These are phyloP conservation scores for Neohortaea acidophila DNA, from an alignment of 495 filamentous ascomycete genomes.

Conservation along the genomic window DNA sequence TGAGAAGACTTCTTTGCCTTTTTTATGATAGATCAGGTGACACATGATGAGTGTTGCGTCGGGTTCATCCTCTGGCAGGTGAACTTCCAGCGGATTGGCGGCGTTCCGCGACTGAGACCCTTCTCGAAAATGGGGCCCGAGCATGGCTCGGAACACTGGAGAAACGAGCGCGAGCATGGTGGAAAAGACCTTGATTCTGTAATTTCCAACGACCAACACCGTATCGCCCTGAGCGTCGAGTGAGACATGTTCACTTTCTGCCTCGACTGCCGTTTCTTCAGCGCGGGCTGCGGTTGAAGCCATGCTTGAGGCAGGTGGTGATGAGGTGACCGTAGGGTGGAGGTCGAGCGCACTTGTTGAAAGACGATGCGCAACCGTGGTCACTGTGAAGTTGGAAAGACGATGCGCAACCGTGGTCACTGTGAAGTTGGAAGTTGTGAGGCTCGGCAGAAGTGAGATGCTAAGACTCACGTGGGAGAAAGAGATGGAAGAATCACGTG, in stretches of 20 bases:
- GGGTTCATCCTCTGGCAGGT: background rate
- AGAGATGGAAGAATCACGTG: no score
- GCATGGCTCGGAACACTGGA: background rate
- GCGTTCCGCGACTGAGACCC: background rate
- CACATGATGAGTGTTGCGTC: background rate
- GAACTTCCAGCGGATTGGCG: background rate
- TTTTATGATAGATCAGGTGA: background rate
- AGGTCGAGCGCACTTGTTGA: background rate
- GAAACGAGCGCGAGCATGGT: background rate
- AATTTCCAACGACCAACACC: background rate
- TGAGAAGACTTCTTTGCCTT: no score
- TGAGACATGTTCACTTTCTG: background rate
- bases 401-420: background rate
- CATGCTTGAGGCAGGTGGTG: no score
- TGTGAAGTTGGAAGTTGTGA: no score
- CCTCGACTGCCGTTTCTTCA: background rate
- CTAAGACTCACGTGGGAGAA: no score
- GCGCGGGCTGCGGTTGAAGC: background rate
- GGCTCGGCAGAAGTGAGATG: no score
- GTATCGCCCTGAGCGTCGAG: background rate
- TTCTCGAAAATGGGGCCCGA: background rate
- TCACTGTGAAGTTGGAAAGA: no score
- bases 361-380: background rate
- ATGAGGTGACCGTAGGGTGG: background rate
- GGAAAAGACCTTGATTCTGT: background rate